Conservation (phyloP, 257 asterid species). For the Nicotiana otophora region DNA sequence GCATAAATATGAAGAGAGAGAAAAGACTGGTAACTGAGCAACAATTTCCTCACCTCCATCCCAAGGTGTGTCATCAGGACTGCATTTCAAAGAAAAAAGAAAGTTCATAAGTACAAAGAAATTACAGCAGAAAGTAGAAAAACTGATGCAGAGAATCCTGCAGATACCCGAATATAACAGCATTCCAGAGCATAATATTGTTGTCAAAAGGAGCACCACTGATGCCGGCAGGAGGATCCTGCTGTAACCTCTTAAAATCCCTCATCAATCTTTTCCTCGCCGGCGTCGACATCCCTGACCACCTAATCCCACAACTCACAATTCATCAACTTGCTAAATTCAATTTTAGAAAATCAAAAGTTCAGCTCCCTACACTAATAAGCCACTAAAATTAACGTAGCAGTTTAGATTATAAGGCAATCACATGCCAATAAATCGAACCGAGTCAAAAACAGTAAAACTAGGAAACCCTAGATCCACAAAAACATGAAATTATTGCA, state of each 20-base stretch:
- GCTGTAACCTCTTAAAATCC: conserved; percentile 91
- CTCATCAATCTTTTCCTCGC: conserved; percentile 90
- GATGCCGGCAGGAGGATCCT: conserved; percentile 94
- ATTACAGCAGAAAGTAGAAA: background rate
- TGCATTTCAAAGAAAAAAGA: conserved; percentile 33
- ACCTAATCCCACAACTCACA: background rate
- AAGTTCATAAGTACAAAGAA: background rate
- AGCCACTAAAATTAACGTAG: background rate
- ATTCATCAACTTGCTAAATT: background rate
- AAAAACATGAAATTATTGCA: background rate
- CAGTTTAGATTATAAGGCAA: background rate
- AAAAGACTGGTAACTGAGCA: background rate
- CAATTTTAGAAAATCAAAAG: too few species aligned
- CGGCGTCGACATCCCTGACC: conserved; percentile 69
- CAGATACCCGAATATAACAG: conserved; percentile 79
- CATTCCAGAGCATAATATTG: conserved; percentile 92
- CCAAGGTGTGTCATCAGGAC: conserved; percentile 97
- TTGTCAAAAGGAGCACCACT: conserved; percentile 93
- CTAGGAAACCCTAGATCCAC: background rate
- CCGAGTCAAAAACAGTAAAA: too few species aligned
- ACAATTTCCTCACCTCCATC: conserved; percentile 72
- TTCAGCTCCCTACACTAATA: background rate
- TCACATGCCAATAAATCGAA: background rate
- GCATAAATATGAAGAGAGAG: background rate
- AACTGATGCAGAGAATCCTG: background rate